phyloP scores from a whole-genome alignment of 345 rosid genomes.

The Arabidopsis suecica region DNA sequence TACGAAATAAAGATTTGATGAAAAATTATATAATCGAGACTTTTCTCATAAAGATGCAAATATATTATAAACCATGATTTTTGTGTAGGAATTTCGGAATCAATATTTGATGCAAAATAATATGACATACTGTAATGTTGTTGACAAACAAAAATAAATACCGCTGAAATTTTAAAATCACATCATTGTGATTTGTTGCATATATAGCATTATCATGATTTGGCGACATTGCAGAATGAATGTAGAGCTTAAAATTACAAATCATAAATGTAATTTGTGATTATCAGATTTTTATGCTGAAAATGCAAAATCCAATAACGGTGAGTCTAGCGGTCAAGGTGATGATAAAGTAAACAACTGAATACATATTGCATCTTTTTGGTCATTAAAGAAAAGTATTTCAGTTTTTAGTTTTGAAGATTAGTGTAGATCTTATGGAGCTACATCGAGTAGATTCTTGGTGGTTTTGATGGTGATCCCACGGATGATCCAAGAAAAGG shows the following conservation, averaged over 20 bases:
- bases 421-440: no score
- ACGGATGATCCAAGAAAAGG: constrained; percentile 80
- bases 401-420: not conserved
- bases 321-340: not conserved
- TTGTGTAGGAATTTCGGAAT: no score
- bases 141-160: not conserved
- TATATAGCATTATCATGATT: not conserved
- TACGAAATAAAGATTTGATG: no score
- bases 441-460: constrained; percentile 42
- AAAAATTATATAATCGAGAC: no score
- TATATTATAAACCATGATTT: no score
- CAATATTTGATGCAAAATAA: no score
- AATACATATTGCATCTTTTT: not conserved
- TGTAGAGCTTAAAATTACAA: not conserved
- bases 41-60: no score
- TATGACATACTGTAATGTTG: not conserved
- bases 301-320: not conserved
- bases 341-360: not conserved
- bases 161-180: no score
- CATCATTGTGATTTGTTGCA: not conserved
- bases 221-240: not conserved
- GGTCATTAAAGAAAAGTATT: not conserved
- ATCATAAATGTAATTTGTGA: not conserved
- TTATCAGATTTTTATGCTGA: not conserved
- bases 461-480: constrained; percentile 68